Evolutionary conservation across 106 monocot genomes (phyloP).

Genomic region (Xerophyta viscosa): DNA sequence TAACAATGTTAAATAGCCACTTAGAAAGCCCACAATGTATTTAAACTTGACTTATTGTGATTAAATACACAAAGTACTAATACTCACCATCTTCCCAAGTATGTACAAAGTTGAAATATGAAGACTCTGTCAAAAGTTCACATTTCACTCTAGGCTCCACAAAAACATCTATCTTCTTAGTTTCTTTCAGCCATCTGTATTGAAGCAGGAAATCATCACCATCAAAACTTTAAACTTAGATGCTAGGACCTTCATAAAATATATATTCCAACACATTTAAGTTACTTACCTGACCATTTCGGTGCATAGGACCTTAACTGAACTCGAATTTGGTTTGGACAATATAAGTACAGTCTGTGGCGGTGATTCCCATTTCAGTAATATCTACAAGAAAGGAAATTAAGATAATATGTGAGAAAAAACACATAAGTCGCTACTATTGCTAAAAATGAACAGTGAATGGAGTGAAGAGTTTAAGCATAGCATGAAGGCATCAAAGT

Average conservation of each 20-base stretch:
- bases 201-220: neutral
- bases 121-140: constrained; percentile 59
- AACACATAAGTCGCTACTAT: too few relatives aligned
- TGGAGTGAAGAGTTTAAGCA: too few relatives aligned
- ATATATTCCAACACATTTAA: neutral
- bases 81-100: constrained; percentile 84
- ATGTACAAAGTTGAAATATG: constrained; percentile 57
- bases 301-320: constrained; percentile 62
- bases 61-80: too few relatives aligned
- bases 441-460: too few relatives aligned
- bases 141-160: constrained; percentile 86
- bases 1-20: too few relatives aligned
- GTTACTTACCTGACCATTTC: constrained; percentile 86
- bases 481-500: too few relatives aligned
- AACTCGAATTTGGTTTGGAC: constrained; percentile 88
- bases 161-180: constrained; percentile 60
- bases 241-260: too few relatives aligned
- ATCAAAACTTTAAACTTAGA: neutral
- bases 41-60: too few relatives aligned
- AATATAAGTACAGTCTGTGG: constrained; percentile 87
- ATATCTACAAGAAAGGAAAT: constrained; percentile 68
- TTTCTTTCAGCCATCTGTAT: constrained; percentile 75
- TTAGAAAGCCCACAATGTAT: too few relatives aligned
- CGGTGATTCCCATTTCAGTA: constrained; percentile 90
- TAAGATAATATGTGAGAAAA: neutral